Evolutionary conservation across 805 yeast species (phyloP).

Genomic region (Limtongozyma cylindracea): DNA sequence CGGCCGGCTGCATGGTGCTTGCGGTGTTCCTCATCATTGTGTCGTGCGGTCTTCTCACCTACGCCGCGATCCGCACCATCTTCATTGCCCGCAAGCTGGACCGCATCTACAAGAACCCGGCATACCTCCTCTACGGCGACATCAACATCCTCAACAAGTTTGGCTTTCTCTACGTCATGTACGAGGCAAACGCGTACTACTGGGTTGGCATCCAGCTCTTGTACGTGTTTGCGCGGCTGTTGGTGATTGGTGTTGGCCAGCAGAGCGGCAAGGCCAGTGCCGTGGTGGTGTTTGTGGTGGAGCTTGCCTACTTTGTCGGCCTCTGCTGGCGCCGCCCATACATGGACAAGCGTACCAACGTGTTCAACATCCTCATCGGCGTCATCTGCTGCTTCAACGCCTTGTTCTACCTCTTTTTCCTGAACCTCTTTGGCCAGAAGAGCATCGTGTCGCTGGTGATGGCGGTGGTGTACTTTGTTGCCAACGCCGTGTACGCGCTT

Average conservation of each 20-base stretch:
- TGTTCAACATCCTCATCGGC: slow-evolving; percentile 73
- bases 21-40: slow-evolving; percentile 49
- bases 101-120: slow-evolving; percentile 66
- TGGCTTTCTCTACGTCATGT: slow-evolving; percentile 85
- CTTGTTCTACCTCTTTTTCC: slow-evolving; percentile 70
- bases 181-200: slow-evolving; percentile 67
- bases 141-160: slow-evolving; percentile 55
- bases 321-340: slow-evolving; percentile 62
- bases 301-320: slow-evolving; percentile 38
- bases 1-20: slow-evolving; percentile 59
- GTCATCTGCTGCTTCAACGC: slow-evolving; percentile 64
- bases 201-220: slow-evolving; percentile 42
- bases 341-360: slow-evolving; percentile 86
- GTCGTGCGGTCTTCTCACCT: slow-evolving; percentile 29
- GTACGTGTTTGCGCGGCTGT: slow-evolving; percentile 48
- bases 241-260: slow-evolving; percentile 76
- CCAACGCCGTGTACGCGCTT: slow-evolving; percentile 77
- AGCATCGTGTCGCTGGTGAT: slow-evolving; percentile 75
- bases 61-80: slow-evolving; percentile 55
- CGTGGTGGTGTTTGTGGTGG: slow-evolving; percentile 48
- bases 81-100: slow-evolving; percentile 50
- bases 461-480: slow-evolving; percentile 71
- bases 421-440: slow-evolving; percentile 63
- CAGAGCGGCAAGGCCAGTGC: slow-evolving; percentile 62
- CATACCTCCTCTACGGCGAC: slow-evolving; percentile 76